Percentiles rank a stretch among this genome's conserved stretches.
Conservation (phyloP, 176 grass and related monocot species). For the Musa schizocarpa region DNA sequence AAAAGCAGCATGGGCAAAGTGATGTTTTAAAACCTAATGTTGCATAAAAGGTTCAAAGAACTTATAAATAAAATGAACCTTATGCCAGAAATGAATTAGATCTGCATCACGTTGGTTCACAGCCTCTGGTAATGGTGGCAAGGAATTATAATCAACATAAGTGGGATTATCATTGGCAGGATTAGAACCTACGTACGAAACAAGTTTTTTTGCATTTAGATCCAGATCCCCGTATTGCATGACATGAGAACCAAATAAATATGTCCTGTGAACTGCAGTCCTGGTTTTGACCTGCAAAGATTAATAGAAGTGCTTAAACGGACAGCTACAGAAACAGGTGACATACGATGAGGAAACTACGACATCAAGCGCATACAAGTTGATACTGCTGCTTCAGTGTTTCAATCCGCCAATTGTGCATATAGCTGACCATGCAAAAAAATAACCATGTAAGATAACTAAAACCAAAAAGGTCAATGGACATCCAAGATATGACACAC, state of each 20-base stretch:
- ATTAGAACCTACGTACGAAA: conserved; percentile 70
- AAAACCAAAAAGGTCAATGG: too few species aligned
- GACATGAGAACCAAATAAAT: conserved; percentile 66
- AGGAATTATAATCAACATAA: conserved; percentile 47
- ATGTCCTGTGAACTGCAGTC: conserved; percentile 48
- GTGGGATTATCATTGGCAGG: conserved; percentile 56
- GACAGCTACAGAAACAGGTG: background rate
- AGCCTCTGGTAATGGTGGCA: conserved; percentile 25
- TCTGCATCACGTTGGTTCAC: conserved; percentile 84
- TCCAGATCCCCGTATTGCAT: conserved; percentile 87
- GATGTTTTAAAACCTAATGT: too few species aligned
- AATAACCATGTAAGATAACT: too few species aligned
- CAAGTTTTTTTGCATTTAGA: conserved; percentile 41
- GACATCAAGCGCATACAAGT: conserved; percentile 29
- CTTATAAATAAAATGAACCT: conserved; percentile 15
- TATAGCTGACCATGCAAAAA: conserved; percentile 42
- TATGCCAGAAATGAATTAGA: conserved; percentile 96
- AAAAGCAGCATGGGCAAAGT: background rate
- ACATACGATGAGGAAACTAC: background rate
- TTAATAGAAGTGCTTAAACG: conserved; percentile 12
- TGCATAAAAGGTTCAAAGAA: too few species aligned
- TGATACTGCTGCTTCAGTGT: conserved; percentile 80
- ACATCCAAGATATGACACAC: too few species aligned
- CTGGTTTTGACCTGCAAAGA: conserved; percentile 66
- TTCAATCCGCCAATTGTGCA: conserved; percentile 74